A percentile compares a stretch with the other conserved stretches of the same genome.
phyloP scores from a whole-genome alignment of 805 yeast species.

The Starmerella roubikii region DNA sequence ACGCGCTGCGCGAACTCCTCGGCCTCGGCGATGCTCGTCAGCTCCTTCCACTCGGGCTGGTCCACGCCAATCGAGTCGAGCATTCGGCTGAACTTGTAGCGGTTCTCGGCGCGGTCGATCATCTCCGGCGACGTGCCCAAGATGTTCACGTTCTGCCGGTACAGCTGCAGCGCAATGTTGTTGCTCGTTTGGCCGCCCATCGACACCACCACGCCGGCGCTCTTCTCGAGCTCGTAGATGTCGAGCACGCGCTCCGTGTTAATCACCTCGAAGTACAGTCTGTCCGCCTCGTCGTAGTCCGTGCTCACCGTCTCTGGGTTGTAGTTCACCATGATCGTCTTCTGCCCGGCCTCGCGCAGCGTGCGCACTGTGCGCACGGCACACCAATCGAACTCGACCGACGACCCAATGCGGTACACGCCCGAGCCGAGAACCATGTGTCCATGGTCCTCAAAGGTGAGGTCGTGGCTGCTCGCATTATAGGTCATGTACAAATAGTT shows the following conservation, averaged over 20 bases:
- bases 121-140: conserved; percentile 95
- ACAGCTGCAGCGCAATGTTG: conserved; percentile 84
- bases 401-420: conserved; percentile 96
- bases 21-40: conserved; percentile 85
- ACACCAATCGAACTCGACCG: conserved; percentile 99
- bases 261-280: conserved; percentile 90
- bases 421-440: conserved; percentile 95
- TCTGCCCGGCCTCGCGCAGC: conserved; percentile 67
- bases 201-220: conserved; percentile 84
- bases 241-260: conserved; percentile 88
- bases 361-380: conserved; percentile 96
- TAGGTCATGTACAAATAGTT: conserved; percentile 91
- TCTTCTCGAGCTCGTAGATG: conserved; percentile 81
- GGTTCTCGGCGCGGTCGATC: conserved; percentile 96
- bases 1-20: conserved; percentile 83
- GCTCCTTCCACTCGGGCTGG: conserved; percentile 98
- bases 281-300: conserved; percentile 95
- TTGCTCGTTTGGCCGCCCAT: conserved; percentile 99
- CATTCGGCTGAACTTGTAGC: conserved; percentile 96
- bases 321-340: conserved; percentile 94
- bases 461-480: conserved; percentile 79
- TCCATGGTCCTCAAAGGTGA: conserved; percentile 82
- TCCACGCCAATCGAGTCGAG: conserved; percentile 92
- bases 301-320: conserved; percentile 99
- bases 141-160: conserved; percentile 88